phyloP scores from a whole-genome alignment of 495 filamentous ascomycete species.

The Penicillium cosmopolitanum region DNA sequence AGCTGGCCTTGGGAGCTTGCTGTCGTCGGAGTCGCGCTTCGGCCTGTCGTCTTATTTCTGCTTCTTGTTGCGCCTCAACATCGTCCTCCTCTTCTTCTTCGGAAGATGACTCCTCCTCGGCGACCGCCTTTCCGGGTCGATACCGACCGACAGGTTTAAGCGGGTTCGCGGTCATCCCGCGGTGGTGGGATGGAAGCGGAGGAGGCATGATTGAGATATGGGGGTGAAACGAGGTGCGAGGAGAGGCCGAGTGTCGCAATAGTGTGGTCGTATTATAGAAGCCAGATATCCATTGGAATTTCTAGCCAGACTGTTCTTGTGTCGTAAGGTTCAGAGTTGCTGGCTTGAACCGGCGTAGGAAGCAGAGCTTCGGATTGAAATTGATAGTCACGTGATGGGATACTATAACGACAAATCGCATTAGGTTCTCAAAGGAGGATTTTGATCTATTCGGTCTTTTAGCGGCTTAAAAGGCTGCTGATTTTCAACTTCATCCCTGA shows the following conservation, averaged over 20 bases:
- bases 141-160: slow-evolving; percentile 74
- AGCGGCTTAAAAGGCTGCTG: no score
- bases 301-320: neutral
- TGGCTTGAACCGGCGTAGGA: slow-evolving; percentile 3
- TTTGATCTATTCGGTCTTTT: no score
- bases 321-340: neutral
- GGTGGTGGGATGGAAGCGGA: slow-evolving; percentile 52
- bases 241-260: neutral
- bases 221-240: neutral
- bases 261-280: neutral
- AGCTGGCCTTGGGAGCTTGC: slow-evolving; percentile 68
- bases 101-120: slow-evolving; percentile 66
- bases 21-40: slow-evolving; percentile 37
- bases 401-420: no score
- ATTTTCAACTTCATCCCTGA: no score
- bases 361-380: slow-evolving; percentile 19
- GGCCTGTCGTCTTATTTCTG: slow-evolving; percentile 35
- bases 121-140: slow-evolving; percentile 80
- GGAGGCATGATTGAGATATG: slow-evolving; percentile 62
- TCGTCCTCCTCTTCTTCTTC: slow-evolving; percentile 62
- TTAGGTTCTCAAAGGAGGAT: no score
- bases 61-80: slow-evolving; percentile 49
- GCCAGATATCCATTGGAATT: neutral
- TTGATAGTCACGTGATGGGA: slow-evolving; percentile 20
- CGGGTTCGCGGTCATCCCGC: slow-evolving; percentile 95